Evolutionary conservation across 1,284 basidiomycete species (phyloP), one percentile per base, ranked within the genome.

Genomic region (Sanguinoderma infundibulare): DNA sequence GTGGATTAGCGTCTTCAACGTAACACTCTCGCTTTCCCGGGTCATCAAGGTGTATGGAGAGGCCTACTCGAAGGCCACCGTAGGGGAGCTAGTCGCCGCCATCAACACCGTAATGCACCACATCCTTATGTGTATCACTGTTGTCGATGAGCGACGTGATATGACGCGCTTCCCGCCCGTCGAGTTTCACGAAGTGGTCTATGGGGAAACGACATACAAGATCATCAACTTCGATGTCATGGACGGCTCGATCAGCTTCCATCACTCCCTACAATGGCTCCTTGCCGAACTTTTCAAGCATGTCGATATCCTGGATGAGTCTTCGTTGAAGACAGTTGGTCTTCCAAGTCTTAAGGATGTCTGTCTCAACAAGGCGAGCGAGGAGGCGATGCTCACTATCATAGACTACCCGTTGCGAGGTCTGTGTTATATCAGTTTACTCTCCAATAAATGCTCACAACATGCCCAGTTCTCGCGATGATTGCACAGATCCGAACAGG

Each of bases 401-500:
- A 84, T 96, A 51, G 95, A 97, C 74, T 95, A 91, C 68, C 94
- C 95, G 0, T 73, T 97, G 40, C 79, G 94, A 82, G 94, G 95
- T 94, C 65, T 47, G 46, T 38, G 9, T 26, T 26, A 50, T 1
- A 38, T 30, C 20, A 1, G 12, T 17, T 26, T 8, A 20, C 1
- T 24, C 17, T 22, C 60, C 40, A 26, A 15, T 5, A n/a, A 22
- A 17, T 51, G 22, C 40, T 65, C 5, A 56, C 36, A 50, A 24
- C 42, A 22, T 46, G 62, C 40, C n/a, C 63, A 96, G 95, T 94
- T 5, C 79, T 95, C 22, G 85, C 90, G 0, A 92, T 95, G 83
- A 89, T 98, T 36, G 95, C 97, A 0, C 98, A 99, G 75, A 96
- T 98, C 57, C 87, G 96, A 17, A 92, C 94, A 2, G 96, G 96